Percentiles rank a stretch among this genome's conserved stretches.
phyloP scores from a whole-genome alignment of 768 basidiomycete species.

The Tremella yokohamensis region DNA sequence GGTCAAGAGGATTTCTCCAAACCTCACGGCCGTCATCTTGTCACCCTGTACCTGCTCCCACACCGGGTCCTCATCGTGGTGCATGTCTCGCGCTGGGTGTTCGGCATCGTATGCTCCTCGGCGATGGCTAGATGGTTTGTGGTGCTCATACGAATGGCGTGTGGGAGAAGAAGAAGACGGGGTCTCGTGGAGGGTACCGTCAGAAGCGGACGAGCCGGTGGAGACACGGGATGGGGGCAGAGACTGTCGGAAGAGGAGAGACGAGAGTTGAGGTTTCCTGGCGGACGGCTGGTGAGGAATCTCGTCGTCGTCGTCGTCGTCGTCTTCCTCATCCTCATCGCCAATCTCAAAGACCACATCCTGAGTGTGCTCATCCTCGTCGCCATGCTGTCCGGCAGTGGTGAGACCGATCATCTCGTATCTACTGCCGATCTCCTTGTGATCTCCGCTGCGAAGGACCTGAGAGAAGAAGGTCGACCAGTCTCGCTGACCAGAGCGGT shows the following conservation, averaged over 20 bases:
- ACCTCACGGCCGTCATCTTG: conserved; percentile 6
- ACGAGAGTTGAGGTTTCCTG: conserved; percentile 17
- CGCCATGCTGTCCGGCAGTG: conserved; percentile 11
- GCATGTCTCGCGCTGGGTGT: conserved; percentile 3
- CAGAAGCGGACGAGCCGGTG: conserved; percentile 28
- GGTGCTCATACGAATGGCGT: conserved; percentile 10
- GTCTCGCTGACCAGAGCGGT: conserved; percentile 15
- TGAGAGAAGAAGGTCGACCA: conserved; percentile 22
- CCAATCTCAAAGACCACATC: conserved; percentile 16
- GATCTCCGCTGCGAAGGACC: conserved; percentile 11
- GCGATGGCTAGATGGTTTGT: conserved; percentile 9
- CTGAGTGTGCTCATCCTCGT: conserved; percentile 16
- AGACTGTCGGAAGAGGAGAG: conserved; percentile 24
- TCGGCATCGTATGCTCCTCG: conserved; percentile 20
- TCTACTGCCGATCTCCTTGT: conserved; percentile 17
- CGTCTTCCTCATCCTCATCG: conserved; percentile 10
- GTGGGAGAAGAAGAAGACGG: conserved; percentile 19
- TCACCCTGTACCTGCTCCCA: conserved; percentile 5
- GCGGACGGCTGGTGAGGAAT: conserved; percentile 1
- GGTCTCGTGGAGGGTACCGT: conserved; percentile 35
- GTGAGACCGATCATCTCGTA: conserved; percentile 38
- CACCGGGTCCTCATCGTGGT: conserved; percentile 19
- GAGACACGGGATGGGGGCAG: conserved; percentile 23
- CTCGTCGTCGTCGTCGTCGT: conserved; percentile 10
- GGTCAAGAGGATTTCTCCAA: conserved; percentile 39